These are phyloP conservation scores for Pichia sorboxylosa DNA, from an alignment of 1,139 yeast genomes.

Conservation along the genomic window DNA sequence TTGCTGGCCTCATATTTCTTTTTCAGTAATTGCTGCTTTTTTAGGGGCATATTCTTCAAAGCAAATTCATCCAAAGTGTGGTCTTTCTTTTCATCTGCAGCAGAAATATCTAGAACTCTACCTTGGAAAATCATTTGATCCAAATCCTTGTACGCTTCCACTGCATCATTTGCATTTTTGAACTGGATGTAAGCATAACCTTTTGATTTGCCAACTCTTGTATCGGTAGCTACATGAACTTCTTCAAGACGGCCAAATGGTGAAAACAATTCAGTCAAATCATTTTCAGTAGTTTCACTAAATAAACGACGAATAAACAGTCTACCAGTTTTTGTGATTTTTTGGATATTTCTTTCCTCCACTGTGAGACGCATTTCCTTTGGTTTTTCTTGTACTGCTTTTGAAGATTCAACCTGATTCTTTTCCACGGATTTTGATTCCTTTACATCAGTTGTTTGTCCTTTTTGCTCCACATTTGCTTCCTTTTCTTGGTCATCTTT, in stretches of 20 bases:
- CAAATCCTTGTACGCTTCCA: constrained; percentile 54
- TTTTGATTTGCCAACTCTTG: constrained; percentile 80
- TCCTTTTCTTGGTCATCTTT: constrained; percentile 15
- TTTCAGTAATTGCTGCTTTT: constrained; percentile 78
- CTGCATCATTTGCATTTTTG: constrained; percentile 55
- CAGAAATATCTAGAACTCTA: constrained; percentile 76
- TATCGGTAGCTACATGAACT: constrained; percentile 85
- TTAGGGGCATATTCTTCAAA: constrained; percentile 76
- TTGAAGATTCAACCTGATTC: constrained; percentile 8
- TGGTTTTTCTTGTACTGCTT: constrained; percentile 3
- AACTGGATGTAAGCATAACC: constrained; percentile 88
- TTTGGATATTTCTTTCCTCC: constrained; percentile 36
- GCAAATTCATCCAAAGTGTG: constrained; percentile 84
- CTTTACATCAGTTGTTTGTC: not conserved
- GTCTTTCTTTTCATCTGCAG: constrained; percentile 69
- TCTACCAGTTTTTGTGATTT: constrained; percentile 64
- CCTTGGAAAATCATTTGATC: constrained; percentile 94
- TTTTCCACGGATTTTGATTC: constrained; percentile 9
- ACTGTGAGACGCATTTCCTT: constrained; percentile 23
- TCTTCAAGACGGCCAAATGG: constrained; percentile 53
- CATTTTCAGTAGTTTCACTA: constrained; percentile 72
- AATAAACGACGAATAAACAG: constrained; percentile 78
- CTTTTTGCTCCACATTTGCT: constrained; percentile 3
- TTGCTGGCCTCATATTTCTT: constrained; percentile 76
- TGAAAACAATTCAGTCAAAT: constrained; percentile 49